phyloP scores from a whole-genome alignment of 495 filamentous ascomycete genomes.

The Mytilinidion resinicola region DNA sequence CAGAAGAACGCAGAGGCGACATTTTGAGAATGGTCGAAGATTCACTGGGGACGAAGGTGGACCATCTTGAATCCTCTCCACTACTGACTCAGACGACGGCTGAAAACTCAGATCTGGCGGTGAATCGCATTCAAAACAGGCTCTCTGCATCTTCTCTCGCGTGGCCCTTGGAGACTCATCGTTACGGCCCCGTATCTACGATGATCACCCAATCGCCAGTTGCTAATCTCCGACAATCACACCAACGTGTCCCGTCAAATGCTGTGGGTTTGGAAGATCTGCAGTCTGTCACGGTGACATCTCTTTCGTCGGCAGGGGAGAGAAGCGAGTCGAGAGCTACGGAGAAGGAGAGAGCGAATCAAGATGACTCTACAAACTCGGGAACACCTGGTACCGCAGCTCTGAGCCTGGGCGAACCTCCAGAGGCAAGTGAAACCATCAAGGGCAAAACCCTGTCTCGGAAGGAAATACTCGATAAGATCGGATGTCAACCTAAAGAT shows the following conservation, averaged over 20 bases:
- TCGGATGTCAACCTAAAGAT: conserved; percentile 33
- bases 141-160: conserved; percentile 9
- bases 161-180: neutral
- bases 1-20: conserved; percentile 15
- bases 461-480: conserved; percentile 31
- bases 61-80: conserved; percentile 18
- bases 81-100: conserved; percentile 3
- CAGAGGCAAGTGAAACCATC: conserved; percentile 17
- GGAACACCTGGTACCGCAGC: conserved; percentile 14
- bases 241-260: conserved; percentile 7
- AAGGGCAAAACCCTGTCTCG: conserved; percentile 19
- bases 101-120: conserved; percentile 11
- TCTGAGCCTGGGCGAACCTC: conserved; percentile 15
- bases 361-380: conserved; percentile 14
- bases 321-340: conserved; percentile 22
- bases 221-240: conserved; percentile 6
- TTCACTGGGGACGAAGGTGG: conserved; percentile 9
- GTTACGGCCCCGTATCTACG: conserved; percentile 5
- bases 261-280: conserved; percentile 16
- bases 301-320: conserved; percentile 23
- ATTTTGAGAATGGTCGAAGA: conserved; percentile 15
- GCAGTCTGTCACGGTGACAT: conserved; percentile 21
- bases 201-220: conserved; percentile 7
- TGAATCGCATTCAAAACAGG: conserved; percentile 6
- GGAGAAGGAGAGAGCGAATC: conserved; percentile 18